Evolutionary conservation across 805 yeast genomes (phyloP), one percentile per base, ranked within the genome.

Genomic region (Zygotorulaspora danielsina): DNA sequence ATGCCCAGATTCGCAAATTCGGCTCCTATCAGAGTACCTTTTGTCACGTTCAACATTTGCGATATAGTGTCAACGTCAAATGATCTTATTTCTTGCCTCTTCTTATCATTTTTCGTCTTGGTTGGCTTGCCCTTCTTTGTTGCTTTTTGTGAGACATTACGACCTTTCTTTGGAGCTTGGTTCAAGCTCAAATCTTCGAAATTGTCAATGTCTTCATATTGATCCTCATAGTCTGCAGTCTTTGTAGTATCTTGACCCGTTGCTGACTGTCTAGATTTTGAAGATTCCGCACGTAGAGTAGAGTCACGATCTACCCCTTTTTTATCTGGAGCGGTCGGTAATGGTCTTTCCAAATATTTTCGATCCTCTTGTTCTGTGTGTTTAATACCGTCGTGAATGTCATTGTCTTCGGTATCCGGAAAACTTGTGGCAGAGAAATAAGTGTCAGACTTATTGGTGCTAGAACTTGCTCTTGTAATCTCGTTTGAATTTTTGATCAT

Each of bases 1-100:
- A 88, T 70, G 26, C 82, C 84, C 42, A 89, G 64, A 37, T 77
- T 76, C 29, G 79, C 76, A 56, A 88, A 84, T 50, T 86, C 93
- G 68, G 69, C 67, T 2, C 72, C 71, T 9, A 67, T 56, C 11
- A 66, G 50, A 3, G 71, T 66, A 1, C 72, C 72, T 34, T 65
- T 66, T 0, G 71, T 66, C 26, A 66, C 66, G 35, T 60, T 64
- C 8, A 67, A 42, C 32, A 67, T 36, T 36, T 66, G 66, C 2
- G 66, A 46, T 10, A 67, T 44, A 1, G 70, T 65, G 15, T 65
- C 66, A 1, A 49, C 45, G 38, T 59, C 63, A 24, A 59, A 55
- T 2, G 57, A 51, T 10, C 55, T 46, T 18, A 50, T 18, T 36
- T 44, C 48, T 13, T 44, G 47, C 37, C 32, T 38, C 27, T 37